A percentile compares a stretch with the other conserved stretches of the same genome.
Evolutionary conservation across 2,329 filamentous ascomycete genomes (phyloP).

Genomic region (Beauveria varroae): DNA sequence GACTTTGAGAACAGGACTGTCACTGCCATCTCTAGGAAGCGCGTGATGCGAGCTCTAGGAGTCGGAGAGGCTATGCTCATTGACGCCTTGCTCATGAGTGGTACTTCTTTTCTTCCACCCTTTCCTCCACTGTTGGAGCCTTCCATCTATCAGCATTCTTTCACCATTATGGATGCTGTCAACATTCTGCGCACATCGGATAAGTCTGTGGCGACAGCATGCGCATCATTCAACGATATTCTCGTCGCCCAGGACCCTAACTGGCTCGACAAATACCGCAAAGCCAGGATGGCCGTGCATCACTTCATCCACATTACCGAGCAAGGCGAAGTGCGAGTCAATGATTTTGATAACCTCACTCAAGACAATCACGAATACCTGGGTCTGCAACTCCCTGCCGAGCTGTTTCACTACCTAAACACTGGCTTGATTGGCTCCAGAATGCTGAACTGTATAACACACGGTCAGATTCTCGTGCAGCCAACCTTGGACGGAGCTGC

Average conservation of each 20-base stretch:
- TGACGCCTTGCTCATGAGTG: slow-evolving; percentile 75
- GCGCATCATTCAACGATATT: slow-evolving; percentile 72
- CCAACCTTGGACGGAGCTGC: slow-evolving; percentile 82
- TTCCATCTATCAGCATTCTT: slow-evolving; percentile 45
- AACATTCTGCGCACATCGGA: slow-evolving; percentile 66
- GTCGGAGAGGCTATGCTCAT: slow-evolving; percentile 66
- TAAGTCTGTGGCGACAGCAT: slow-evolving; percentile 64
- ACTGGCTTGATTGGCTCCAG: slow-evolving; percentile 72
- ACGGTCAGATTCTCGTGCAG: slow-evolving; percentile 67
- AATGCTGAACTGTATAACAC: slow-evolving; percentile 74
- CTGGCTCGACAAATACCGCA: slow-evolving; percentile 82
- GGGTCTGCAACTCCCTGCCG: slow-evolving; percentile 80
- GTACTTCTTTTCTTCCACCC: slow-evolving; percentile 69
- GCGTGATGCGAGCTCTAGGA: slow-evolving; percentile 61
- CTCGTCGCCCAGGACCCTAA: slow-evolving; percentile 61
- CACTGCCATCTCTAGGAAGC: slow-evolving; percentile 54
- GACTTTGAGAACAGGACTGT: slow-evolving; percentile 65
- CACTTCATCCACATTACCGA: slow-evolving; percentile 78
- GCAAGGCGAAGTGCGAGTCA: slow-evolving; percentile 68
- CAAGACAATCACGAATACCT: slow-evolving; percentile 83
- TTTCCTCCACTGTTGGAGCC: slow-evolving; percentile 69
- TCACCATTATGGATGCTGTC: slow-evolving; percentile 66
- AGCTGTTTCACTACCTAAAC: slow-evolving; percentile 85
- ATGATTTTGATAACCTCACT: slow-evolving; percentile 67
- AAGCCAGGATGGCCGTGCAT: slow-evolving; percentile 75